A percentile compares a stretch with the other conserved stretches of the same genome.
Conservation (phyloP, 2,329 filamentous ascomycete species). For the Phialemoniopsis sp. region DNA sequence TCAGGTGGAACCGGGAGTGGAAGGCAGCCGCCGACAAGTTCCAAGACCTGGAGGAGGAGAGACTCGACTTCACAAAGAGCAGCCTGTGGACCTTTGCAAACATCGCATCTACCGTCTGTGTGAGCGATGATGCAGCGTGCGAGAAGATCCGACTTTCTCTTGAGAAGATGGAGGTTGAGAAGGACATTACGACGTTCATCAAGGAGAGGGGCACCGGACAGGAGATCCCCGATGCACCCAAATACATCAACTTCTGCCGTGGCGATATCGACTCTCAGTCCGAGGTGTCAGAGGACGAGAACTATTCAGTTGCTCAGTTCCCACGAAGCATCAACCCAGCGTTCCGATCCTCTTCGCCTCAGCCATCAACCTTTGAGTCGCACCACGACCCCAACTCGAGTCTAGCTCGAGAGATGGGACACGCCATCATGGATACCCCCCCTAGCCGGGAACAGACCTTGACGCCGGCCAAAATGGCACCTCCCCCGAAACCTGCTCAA, state of each 20-base stretch:
- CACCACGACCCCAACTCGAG: constrained; percentile 82
- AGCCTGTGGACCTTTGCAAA: constrained; percentile 98
- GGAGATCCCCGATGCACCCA: constrained; percentile 94
- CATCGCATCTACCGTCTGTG: constrained; percentile 93
- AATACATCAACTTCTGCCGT: constrained; percentile 97
- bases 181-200: constrained; percentile 88
- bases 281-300: constrained; percentile 79
- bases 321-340: constrained; percentile 92
- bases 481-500: constrained; percentile 13
- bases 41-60: constrained; percentile 96
- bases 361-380: constrained; percentile 88
- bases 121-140: constrained; percentile 93
- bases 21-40: constrained; percentile 98
- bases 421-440: constrained; percentile 41
- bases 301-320: constrained; percentile 93
- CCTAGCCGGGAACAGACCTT: constrained; percentile 45
- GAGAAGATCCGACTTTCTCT: constrained; percentile 93
- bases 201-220: constrained; percentile 85
- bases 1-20: constrained; percentile 96
- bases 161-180: constrained; percentile 91
- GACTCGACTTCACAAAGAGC: constrained; percentile 94
- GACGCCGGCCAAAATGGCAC: constrained; percentile 45
- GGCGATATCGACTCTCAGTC: constrained; percentile 83
- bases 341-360: constrained; percentile 92
- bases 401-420: constrained; percentile 65